Evolutionary conservation across 177 flowering plant genomes (phyloP), one percentile per base, ranked within the genome.

Genomic region (Telopea speciosissima): DNA sequence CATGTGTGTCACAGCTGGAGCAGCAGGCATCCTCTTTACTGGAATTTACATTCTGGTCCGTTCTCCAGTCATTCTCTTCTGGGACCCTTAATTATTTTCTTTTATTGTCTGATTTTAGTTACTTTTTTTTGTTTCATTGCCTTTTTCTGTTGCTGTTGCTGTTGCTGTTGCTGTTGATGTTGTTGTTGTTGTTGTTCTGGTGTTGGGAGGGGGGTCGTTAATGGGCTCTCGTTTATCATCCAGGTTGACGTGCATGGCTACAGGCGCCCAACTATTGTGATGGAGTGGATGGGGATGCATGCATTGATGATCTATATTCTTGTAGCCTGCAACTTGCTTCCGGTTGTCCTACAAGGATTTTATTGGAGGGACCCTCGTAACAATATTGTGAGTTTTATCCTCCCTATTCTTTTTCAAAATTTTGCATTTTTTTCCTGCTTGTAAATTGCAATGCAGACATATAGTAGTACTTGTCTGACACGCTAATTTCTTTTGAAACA

Each of bases 251-350:
- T 87, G 63, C 78, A 66, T 31, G 87, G 88, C 54, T 84, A 73
- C 31, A 79, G 84, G 70, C 83, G 88, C 14, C 63, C 78, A 3
- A 81, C 86, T 12, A n/a, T 76, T 14, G 76, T 82, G 65, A 62
- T 86, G 69, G 89, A 90, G 81, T 90, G 90, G 92, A 85, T 89
- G 82, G 93, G 96, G 54, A 83, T 65, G 85, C 81, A 90, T 77
- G 87, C 96, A 0, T 73, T 90, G 80, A 72, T 80, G 76, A 86
- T 90, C 28, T 90, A 77, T 68, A 64, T 84, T 70, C 83, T 90
- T 63, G 86, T 76, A 67, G 88, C 93, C 8, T 85, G 90, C 84
- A 90, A 89, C 66, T 12, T 87, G 42, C 24, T 89, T 65, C 92
- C 89, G 0, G 24, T 89, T 63, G 2, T 85, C 52, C 66, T 86